phyloP scores from a whole-genome alignment of 2,329 filamentous ascomycete species.

The Ophiocordyceps australis region DNA sequence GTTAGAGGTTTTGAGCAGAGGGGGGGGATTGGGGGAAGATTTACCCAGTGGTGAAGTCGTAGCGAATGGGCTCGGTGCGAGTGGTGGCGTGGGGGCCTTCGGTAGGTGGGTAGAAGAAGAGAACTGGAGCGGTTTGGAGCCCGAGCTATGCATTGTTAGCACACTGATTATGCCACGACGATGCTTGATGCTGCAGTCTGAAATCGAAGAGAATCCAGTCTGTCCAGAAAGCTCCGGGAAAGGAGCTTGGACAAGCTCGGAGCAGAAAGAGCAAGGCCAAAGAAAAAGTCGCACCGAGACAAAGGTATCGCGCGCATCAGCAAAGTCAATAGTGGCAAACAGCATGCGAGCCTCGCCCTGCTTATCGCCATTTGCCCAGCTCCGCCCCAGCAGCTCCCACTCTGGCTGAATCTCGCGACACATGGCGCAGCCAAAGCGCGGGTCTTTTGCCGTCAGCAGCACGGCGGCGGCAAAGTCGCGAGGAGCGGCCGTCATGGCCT shows the following conservation, averaged over 20 bases:
- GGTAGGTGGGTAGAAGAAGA: constrained; percentile 77
- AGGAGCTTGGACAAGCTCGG: too few species aligned
- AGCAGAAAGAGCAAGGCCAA: too few species aligned
- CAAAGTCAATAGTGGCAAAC: constrained; percentile 77
- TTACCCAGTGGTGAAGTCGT: constrained; percentile 72
- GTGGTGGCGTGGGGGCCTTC: constrained; percentile 59
- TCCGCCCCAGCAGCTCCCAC: constrained; percentile 72
- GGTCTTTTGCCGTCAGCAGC: constrained; percentile 71
- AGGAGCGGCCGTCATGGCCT: constrained; percentile 54
- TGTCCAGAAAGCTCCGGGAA: too few species aligned
- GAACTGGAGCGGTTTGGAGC: constrained; percentile 83
- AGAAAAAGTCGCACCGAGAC: constrained; percentile 46
- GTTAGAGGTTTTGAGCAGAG: neutral
- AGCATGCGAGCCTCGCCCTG: constrained; percentile 52
- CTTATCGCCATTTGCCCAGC: constrained; percentile 77
- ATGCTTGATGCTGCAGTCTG: too few species aligned
- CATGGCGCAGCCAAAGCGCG: constrained; percentile 67
- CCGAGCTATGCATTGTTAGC: constrained; percentile 70
- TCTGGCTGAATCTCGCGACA: constrained; percentile 89
- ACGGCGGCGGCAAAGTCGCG: constrained; percentile 73
- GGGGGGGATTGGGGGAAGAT: constrained; percentile 7
- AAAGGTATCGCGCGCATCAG: constrained; percentile 68
- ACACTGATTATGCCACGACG: too few species aligned
- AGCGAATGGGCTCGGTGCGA: constrained; percentile 52
- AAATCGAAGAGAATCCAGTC: too few species aligned